Evolutionary conservation across 1,284 basidiomycete species (phyloP), one percentile per base, ranked within the genome.

Genomic region (Fomitopsis schrenkii): DNA sequence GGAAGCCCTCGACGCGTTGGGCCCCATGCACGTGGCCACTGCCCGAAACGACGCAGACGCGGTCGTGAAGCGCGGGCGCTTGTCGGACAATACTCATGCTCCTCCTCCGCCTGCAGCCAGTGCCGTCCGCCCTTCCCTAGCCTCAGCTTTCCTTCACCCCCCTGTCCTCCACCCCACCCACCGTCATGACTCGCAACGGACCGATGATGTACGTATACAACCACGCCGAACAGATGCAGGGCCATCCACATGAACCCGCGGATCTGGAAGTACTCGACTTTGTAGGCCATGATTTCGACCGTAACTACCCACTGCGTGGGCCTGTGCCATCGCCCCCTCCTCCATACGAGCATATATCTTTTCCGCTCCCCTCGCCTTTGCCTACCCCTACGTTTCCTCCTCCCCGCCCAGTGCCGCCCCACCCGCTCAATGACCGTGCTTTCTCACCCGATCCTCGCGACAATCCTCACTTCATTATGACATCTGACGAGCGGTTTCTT

Each of bases 391-490:
- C 30, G 58, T 61, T 45, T 55, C 59, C 26, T 61, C 42, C 58
- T 30, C 61, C 60, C 59, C 48, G 30, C 26, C 38, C 53, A 40
- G 38, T 40, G 19, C 64, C 59, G 5, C 19, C 63, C 40, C 67
- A 66, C 10, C 59, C 38, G 40, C 60, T 67, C 59, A 61, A 72
- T 54, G 76, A 78, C 63, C 76, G 75, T 40, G 75, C 76, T 15
- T 78, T 77, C 69, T 74, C 76, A 35, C 60, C 63, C 44, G 74
- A 77, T 67, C 75, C 75, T 35, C 64, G 62, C 48, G 59, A 61
- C 53, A 76, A 77, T 62, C 76, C 74, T 6, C 66, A 72, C 62
- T 74, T 71, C 66, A 67, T 68, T 61, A 72, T 72, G 69, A 68
- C 67, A 60, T 63, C 66, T 57, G 62, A 58, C 54, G 72, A 72